A percentile compares a stretch with the other conserved stretches of the same genome.
Evolutionary conservation across 441 rosid species (phyloP).

Genomic region (Adansonia grandidieri): DNA sequence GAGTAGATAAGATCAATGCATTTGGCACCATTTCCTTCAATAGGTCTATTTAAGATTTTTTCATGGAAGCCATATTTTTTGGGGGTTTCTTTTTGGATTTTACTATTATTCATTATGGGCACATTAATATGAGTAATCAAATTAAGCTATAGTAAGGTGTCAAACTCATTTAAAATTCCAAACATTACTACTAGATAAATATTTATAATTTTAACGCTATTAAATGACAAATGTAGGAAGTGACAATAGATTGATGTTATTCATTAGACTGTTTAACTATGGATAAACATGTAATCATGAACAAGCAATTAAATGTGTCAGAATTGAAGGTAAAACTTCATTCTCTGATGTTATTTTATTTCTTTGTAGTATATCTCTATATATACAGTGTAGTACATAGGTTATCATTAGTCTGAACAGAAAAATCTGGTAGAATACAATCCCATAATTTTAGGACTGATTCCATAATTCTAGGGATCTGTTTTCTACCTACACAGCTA

Average conservation of each 20-base stretch:
- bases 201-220: background rate
- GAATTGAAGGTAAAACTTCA: too few relatives aligned
- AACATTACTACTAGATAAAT: background rate
- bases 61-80: background rate
- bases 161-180: background rate
- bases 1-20: background rate
- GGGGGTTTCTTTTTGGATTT: background rate
- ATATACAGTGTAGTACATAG: too few relatives aligned
- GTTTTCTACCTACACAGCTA: too few relatives aligned
- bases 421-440: too few relatives aligned
- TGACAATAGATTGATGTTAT: background rate
- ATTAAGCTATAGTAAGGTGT: background rate
- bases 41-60: background rate
- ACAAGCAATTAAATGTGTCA: background rate
- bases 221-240: background rate
- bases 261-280: background rate
- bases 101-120: background rate
- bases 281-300: background rate
- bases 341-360: too few relatives aligned
- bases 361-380: too few relatives aligned
- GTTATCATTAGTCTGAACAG: too few relatives aligned
- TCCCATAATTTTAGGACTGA: too few relatives aligned
- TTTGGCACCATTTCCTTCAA: too few relatives aligned
- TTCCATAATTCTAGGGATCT: too few relatives aligned
- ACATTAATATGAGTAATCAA: background rate